These are phyloP conservation scores for Schizonepeta tenuifolia DNA, from an alignment of 257 asterid species.

Conservation along the genomic window DNA sequence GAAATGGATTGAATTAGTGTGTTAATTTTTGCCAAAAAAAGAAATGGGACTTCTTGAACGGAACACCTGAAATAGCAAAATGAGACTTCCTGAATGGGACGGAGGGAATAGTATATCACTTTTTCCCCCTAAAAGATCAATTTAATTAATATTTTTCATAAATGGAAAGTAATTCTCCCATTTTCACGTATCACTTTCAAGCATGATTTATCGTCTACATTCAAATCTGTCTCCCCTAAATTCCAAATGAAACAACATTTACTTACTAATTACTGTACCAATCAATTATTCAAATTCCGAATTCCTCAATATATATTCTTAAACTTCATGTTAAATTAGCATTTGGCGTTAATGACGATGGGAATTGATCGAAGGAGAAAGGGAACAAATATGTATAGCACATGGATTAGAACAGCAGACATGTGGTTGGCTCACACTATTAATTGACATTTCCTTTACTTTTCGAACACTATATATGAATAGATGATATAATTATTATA, in stretches of 20 bases:
- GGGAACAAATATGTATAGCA: constrained; percentile 34
- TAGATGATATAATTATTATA: background rate
- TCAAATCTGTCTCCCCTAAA: background rate
- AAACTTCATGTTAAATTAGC: background rate
- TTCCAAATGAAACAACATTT: background rate
- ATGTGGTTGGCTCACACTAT: constrained; percentile 34
- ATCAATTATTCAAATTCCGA: background rate
- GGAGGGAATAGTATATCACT: no score
- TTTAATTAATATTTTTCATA: no score
- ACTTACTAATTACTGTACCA: background rate
- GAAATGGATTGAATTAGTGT: no score
- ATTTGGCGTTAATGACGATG: background rate
- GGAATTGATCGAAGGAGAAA: constrained; percentile 6
- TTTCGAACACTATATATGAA: background rate
- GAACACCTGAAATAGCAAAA: no score
- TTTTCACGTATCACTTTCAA: background rate
- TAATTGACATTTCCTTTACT: background rate
- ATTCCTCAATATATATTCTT: background rate
- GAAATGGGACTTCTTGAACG: no score
- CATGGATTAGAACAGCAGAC: constrained; percentile 45
- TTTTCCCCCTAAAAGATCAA: no score
- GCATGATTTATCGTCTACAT: background rate
- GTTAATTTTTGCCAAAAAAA: no score
- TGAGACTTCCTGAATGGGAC: no score
- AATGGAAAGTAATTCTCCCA: background rate